Percentiles rank a stretch among this genome's conserved stretches.
Evolutionary conservation across 148 eudicot genomes (phyloP).

Genomic region (Rhododendron kiyosumense): DNA sequence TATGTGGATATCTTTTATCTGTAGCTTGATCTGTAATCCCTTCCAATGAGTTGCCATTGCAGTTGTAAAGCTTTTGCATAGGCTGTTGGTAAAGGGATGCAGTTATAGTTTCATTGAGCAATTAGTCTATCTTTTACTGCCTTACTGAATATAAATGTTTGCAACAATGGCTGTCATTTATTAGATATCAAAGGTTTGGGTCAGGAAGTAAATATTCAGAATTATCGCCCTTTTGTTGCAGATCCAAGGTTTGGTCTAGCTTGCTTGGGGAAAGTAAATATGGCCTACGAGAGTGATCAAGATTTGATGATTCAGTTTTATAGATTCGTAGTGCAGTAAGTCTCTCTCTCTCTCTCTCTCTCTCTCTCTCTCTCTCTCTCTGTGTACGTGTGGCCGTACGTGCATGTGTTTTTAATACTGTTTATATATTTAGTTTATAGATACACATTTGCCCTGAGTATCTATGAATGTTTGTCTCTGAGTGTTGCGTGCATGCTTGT

Average conservation of each 20-base stretch:
- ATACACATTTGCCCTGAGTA: not conserved
- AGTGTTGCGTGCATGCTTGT: not conserved
- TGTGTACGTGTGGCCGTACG: no score
- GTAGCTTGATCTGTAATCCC: not conserved
- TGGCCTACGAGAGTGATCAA: constrained; percentile 73
- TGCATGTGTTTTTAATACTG: not conserved
- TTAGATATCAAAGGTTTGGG: not conserved
- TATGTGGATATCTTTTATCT: not conserved
- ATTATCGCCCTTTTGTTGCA: constrained; percentile 23
- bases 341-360: not conserved
- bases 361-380: no score
- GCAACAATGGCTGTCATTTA: not conserved
- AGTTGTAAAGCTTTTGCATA: not conserved
- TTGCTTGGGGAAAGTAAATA: constrained; percentile 84
- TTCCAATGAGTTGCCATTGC: not conserved
- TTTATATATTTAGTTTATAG: not conserved
- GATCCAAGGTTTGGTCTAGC: constrained; percentile 90
- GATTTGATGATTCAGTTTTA: constrained; percentile 87
- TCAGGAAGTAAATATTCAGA: not conserved
- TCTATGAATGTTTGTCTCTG: not conserved
- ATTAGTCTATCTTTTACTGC: not conserved
- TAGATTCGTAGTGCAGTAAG: constrained; percentile 74
- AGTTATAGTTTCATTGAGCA: not conserved
- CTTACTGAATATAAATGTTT: not conserved
- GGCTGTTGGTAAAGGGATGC: not conserved